Conservation (phyloP, 2,329 filamentous ascomycete genomes). For the Penicillium concentricum region DNA sequence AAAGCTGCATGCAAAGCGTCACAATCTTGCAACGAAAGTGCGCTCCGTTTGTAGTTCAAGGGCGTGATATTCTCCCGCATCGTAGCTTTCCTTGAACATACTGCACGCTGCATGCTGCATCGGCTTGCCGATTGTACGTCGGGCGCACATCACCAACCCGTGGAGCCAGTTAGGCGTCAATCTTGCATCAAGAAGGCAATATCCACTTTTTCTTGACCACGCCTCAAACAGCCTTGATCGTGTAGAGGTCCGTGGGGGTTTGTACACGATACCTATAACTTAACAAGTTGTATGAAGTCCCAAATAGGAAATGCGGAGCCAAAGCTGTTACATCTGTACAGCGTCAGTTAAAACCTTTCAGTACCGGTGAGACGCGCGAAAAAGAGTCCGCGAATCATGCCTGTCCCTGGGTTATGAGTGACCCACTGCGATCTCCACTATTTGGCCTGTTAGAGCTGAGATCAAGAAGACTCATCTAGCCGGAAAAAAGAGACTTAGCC, state of each 20-base stretch:
- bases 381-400: slow-evolving; percentile 12
- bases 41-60: not conserved
- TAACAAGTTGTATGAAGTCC: not conserved
- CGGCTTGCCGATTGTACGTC: slow-evolving; percentile 10
- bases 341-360: slow-evolving; percentile 2
- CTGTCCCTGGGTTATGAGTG: not conserved
- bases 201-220: slow-evolving; percentile 1
- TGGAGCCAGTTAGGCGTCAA: slow-evolving; percentile 8
- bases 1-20: not conserved
- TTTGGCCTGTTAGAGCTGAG: slow-evolving; percentile 12
- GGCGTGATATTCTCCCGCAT: not conserved
- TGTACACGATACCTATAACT: not conserved
- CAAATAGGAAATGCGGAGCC: slow-evolving; percentile 4
- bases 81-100: not conserved
- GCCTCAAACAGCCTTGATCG: not conserved
- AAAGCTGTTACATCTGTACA: not conserved
- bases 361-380: slow-evolving; percentile 17
- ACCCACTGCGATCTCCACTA: slow-evolving; percentile 13
- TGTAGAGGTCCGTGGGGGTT: slow-evolving; percentile 6
- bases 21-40: not conserved
- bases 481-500: not conserved
- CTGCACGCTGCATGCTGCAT: not conserved
- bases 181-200: not conserved
- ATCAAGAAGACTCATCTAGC: slow-evolving; percentile 15
- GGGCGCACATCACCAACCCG: slow-evolving; percentile 5